Percentiles rank a stretch among this genome's conserved stretches.
Conservation (phyloP, 1,139 yeast species). For the Candida glucosophila region DNA sequence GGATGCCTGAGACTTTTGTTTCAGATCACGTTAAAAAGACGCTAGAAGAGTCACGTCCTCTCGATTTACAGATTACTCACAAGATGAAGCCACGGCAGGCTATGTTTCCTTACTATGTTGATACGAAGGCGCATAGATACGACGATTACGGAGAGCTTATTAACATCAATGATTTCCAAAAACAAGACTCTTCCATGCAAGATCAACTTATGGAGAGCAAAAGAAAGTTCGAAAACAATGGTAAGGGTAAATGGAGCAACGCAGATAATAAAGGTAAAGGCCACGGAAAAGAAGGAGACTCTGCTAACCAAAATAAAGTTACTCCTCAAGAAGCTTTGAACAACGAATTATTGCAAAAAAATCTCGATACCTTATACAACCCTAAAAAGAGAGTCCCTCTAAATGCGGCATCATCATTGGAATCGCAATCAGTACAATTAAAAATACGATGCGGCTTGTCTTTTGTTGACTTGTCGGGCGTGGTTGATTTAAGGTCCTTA, state of each 20-base stretch:
- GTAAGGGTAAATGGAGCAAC: conserved; percentile 26
- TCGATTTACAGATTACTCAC: conserved; percentile 59
- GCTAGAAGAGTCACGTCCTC: conserved; percentile 30
- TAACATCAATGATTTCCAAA: conserved; percentile 54
- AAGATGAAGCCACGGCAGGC: conserved; percentile 54
- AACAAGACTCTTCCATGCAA: conserved; percentile 43
- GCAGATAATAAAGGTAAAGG: conserved; percentile 12
- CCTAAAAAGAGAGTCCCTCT: conserved; percentile 43
- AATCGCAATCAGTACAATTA: conserved; percentile 23
- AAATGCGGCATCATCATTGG: conserved; percentile 11
- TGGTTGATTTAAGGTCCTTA: conserved; percentile 78
- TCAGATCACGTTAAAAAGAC: conserved; percentile 31
- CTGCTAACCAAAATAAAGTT: conserved; percentile 18
- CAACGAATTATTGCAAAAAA: conserved; percentile 32
- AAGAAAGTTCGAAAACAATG: conserved; percentile 23
- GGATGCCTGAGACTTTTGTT: conserved; percentile 34
- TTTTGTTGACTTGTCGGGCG: conserved; percentile 75
- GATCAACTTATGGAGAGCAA: conserved; percentile 25
- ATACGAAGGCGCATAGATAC: conserved; percentile 43
- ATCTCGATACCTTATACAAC: conserved; percentile 48
- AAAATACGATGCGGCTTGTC: conserved; percentile 63
- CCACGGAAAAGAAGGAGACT: conserved; percentile 14
- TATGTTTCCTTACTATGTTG: conserved; percentile 65
- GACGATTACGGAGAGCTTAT: conserved; percentile 86
- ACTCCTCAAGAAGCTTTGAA: conserved; percentile 40